phyloP scores from a whole-genome alignment of 2,329 filamentous ascomycete species.

The Calonectria henricotiae region DNA sequence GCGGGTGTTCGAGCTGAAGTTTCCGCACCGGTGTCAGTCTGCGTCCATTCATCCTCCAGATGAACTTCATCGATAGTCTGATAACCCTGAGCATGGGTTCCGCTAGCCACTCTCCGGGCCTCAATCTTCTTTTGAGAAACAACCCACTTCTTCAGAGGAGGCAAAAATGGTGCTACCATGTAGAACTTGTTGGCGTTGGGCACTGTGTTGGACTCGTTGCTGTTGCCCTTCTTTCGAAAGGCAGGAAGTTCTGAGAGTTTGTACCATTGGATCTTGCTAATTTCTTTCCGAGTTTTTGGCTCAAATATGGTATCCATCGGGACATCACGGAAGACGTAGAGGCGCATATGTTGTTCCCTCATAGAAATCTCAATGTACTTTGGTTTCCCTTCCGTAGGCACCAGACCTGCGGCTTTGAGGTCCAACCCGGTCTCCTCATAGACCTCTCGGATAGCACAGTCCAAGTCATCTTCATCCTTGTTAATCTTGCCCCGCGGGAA shows the following conservation, averaged over 20 bases:
- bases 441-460: conserved; percentile 94
- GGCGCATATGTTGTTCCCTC: conserved; percentile 91
- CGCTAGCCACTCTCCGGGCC: conserved; percentile 63
- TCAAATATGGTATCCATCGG: conserved; percentile 91
- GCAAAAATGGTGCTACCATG: conserved; percentile 96
- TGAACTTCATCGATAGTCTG: conserved; percentile 69
- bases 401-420: conserved; percentile 81
- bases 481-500: conserved; percentile 99
- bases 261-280: conserved; percentile 98
- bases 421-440: conserved; percentile 97
- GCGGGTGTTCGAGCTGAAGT: conserved; percentile 57
- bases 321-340: conserved; percentile 93
- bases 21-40: conserved; percentile 57
- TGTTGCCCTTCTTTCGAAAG: conserved; percentile 76
- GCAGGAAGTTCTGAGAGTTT: conserved; percentile 90
- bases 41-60: conserved; percentile 75
- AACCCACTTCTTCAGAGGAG: conserved; percentile 91
- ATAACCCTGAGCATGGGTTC: conserved; percentile 62
- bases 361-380: conserved; percentile 93
- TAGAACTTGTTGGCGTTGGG: conserved; percentile 91
- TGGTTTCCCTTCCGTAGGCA: conserved; percentile 79
- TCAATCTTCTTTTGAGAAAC: conserved; percentile 86
- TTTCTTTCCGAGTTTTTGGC: conserved; percentile 94
- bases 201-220: conserved; percentile 69
- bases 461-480: conserved; percentile 94